These are phyloP conservation scores for Verticillium longisporum DNA, from an alignment of 2,329 filamentous ascomycete species.

Conservation along the genomic window DNA sequence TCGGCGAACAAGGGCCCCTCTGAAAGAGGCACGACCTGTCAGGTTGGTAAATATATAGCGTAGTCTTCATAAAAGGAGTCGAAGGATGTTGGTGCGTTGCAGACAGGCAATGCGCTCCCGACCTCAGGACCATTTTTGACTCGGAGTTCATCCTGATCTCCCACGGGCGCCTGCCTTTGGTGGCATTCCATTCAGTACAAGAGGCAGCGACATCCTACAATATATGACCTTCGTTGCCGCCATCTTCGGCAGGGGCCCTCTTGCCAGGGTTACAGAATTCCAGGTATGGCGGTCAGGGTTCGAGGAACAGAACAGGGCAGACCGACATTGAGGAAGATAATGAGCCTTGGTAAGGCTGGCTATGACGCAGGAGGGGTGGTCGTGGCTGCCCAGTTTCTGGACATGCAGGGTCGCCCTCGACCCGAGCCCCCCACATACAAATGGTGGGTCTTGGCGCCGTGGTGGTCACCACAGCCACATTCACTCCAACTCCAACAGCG, in stretches of 20 bases:
- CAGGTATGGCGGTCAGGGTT: neutral
- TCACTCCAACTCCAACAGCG: neutral
- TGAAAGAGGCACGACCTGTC: neutral
- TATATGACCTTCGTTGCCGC: neutral
- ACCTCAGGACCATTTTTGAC: too few relatives aligned
- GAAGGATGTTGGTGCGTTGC: neutral
- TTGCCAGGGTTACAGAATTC: neutral
- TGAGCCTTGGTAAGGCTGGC: neutral
- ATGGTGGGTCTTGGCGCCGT: neutral
- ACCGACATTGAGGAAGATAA: neutral
- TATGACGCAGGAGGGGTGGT: conserved; percentile 11
- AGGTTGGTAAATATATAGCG: neutral
- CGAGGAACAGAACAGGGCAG: neutral
- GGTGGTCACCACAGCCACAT: neutral
- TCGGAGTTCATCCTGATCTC: too few relatives aligned
- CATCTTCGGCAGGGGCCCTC: neutral
- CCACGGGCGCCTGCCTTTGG: too few relatives aligned
- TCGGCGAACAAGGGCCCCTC: neutral
- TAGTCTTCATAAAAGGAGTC: neutral
- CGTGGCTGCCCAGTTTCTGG: conserved; percentile 1
- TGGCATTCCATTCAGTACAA: too few relatives aligned
- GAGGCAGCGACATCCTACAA: neutral
- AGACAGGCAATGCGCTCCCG: neutral
- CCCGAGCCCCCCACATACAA: neutral
- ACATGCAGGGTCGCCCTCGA: neutral